Evolutionary conservation across 441 rosid genomes (phyloP), one percentile per base, ranked within the genome.

Genomic region (Breynia disticha): DNA sequence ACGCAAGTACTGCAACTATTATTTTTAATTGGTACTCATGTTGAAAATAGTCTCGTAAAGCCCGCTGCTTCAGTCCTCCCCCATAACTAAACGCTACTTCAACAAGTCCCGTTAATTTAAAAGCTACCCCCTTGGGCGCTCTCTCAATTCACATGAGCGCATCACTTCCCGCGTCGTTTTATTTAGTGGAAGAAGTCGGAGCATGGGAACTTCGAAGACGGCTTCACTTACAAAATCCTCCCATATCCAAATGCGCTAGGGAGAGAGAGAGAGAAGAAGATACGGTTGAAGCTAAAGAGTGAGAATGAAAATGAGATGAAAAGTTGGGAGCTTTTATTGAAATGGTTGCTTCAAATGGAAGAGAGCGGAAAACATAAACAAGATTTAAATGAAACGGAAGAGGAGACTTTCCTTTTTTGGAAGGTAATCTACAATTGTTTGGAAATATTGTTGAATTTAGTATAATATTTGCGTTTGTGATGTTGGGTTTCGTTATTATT

Each of bases 141-240:
- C n/a, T n/a, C n/a, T n/a, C n/a, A n/a, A n/a, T n/a, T n/a, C n/a
- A n/a, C n/a, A n/a, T n/a, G n/a, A n/a, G n/a, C n/a, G n/a, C n/a
- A n/a, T n/a, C n/a, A n/a, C n/a, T n/a, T n/a, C n/a, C n/a, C n/a
- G n/a, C n/a, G n/a, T n/a, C n/a, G n/a, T n/a, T n/a, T n/a, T n/a
- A n/a, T n/a, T n/a, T n/a, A n/a, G n/a, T n/a, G n/a, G n/a, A n/a
- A n/a, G n/a, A n/a, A n/a, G n/a, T n/a, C n/a, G n/a, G n/a, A n/a
- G n/a, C n/a, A n/a, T n/a, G n/a, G n/a, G n/a, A n/a, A n/a, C n/a
- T n/a, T n/a, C n/a, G n/a, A n/a, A n/a, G 84, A 85, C 45, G 96
- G 95, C 16, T 87, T 90, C 80, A 69, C 84, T 49, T 78, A 83
- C 81, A 81, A 82, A 71, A 61, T 70, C 53, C 82, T 90, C 54